These are phyloP conservation scores for Zangia roseola DNA, from an alignment of 768 basidiomycete genomes.

Conservation along the genomic window DNA sequence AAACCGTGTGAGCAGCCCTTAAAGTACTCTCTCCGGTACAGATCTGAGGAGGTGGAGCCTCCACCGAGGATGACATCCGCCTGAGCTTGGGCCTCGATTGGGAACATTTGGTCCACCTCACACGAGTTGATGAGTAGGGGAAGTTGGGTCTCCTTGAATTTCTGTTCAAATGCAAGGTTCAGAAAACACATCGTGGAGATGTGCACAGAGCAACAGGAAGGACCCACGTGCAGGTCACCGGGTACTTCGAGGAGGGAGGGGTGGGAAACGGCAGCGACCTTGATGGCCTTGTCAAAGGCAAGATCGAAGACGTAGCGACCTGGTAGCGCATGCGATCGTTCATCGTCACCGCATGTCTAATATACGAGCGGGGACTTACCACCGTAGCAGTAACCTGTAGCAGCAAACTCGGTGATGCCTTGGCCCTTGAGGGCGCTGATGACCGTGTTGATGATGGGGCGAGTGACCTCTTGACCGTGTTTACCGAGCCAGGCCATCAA, in stretches of 20 bases:
- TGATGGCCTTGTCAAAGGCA: conserved; percentile 39
- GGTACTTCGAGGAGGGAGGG: conserved; percentile 42
- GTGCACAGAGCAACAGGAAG: neutral
- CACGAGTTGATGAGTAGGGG: conserved; percentile 73
- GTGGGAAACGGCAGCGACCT: conserved; percentile 43
- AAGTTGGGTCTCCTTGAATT: conserved; percentile 45
- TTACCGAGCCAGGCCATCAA: conserved; percentile 36
- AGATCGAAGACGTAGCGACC: conserved; percentile 47
- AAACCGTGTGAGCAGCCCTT: conserved; percentile 53
- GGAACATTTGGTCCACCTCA: conserved; percentile 51
- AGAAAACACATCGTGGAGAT: neutral
- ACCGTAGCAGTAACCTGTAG: conserved; percentile 71
- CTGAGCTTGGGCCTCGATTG: conserved; percentile 38
- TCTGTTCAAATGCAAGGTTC: conserved; percentile 34
- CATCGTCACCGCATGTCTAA: too few relatives aligned
- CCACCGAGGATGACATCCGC: conserved; percentile 53
- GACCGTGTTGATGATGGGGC: conserved; percentile 54
- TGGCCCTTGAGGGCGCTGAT: conserved; percentile 53
- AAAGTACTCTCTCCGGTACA: conserved; percentile 30
- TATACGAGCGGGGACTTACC: conserved; percentile 34
- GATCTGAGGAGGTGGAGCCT: conserved; percentile 42
- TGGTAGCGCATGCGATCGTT: conserved; percentile 1
- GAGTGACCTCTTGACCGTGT: conserved; percentile 43
- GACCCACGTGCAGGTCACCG: conserved; percentile 55
- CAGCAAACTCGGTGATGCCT: conserved; percentile 58